Evolutionary conservation across 495 filamentous ascomycete genomes (phyloP).

Genomic region (Penicillium arizonense): DNA sequence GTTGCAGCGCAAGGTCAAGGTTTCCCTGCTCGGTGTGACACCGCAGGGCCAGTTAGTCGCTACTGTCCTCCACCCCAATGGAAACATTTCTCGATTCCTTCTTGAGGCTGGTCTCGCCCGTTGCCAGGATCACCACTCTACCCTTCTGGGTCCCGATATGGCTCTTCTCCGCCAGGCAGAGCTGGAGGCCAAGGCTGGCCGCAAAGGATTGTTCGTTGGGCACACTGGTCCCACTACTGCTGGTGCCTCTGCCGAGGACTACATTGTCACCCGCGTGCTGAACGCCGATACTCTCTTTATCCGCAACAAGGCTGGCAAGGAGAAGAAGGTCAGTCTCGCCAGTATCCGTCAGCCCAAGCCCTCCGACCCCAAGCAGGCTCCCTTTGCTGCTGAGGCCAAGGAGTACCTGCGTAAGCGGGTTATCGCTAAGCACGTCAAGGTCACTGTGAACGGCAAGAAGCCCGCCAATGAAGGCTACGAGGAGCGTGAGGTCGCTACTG

Average conservation of each 20-base stretch:
- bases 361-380: constrained; percentile 75
- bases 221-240: constrained; percentile 61
- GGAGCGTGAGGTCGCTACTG: constrained; percentile 89
- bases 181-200: constrained; percentile 72
- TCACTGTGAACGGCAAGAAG: constrained; percentile 86
- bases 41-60: constrained; percentile 83
- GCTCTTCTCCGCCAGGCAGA: constrained; percentile 80
- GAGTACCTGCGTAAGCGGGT: constrained; percentile 91
- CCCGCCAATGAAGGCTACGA: constrained; percentile 88
- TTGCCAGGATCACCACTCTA: constrained; percentile 92
- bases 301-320: constrained; percentile 74
- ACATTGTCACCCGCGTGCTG: constrained; percentile 77
- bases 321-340: constrained; percentile 89
- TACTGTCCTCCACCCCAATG: constrained; percentile 78
- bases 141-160: constrained; percentile 85
- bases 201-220: constrained; percentile 73
- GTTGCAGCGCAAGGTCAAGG: constrained; percentile 78
- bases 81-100: constrained; percentile 86
- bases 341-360: constrained; percentile 90
- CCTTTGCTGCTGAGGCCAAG: constrained; percentile 89
- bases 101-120: constrained; percentile 85
- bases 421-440: constrained; percentile 91
- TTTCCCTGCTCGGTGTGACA: constrained; percentile 79
- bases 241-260: constrained; percentile 63
- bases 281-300: constrained; percentile 88